phyloP scores from a whole-genome alignment of 805 yeast species.

The Metschnikowia orientalis region DNA sequence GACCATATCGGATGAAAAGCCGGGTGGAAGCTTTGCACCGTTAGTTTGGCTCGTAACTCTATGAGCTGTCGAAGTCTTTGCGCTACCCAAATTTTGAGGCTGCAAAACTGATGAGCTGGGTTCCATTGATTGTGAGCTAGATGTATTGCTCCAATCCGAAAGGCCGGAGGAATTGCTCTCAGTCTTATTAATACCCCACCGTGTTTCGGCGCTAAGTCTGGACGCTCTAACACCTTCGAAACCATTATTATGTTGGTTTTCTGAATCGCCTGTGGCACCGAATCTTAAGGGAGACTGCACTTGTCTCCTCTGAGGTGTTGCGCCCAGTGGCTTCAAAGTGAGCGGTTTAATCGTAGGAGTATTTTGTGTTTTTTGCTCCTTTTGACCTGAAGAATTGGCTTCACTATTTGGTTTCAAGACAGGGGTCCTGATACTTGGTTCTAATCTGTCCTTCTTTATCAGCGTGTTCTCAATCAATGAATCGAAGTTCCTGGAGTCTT shows the following conservation, averaged over 20 bases:
- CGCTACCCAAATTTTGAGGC: slow-evolving; percentile 4
- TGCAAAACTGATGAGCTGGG: slow-evolving; percentile 1
- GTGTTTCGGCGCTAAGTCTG: no score
- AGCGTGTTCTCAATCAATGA: slow-evolving; percentile 29
- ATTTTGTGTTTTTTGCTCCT: background rate
- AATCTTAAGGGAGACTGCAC: no score
- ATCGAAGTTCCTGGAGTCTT: slow-evolving; percentile 21
- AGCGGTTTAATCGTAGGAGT: slow-evolving; percentile 7
- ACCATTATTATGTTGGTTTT: no score
- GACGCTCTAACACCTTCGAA: no score
- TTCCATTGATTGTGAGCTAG: slow-evolving; percentile 2
- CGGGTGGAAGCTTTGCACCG: slow-evolving; percentile 33
- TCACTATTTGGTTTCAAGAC: slow-evolving; percentile 10
- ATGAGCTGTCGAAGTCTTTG: no score
- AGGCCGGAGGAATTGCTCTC: no score
- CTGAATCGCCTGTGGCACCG: no score
- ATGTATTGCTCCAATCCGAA: slow-evolving; percentile 10
- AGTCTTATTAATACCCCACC: no score
- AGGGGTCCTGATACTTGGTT: slow-evolving; percentile 22
- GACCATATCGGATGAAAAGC: slow-evolving; percentile 25
- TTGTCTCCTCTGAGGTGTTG: no score
- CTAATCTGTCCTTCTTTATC: slow-evolving; percentile 21
- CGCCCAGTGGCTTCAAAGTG: slow-evolving; percentile 8
- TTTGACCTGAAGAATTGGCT: slow-evolving; percentile 1
- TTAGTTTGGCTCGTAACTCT: no score